These are phyloP conservation scores for Botrytis paeoniae DNA, from an alignment of 2,329 filamentous ascomycete species.

Conservation along the genomic window DNA sequence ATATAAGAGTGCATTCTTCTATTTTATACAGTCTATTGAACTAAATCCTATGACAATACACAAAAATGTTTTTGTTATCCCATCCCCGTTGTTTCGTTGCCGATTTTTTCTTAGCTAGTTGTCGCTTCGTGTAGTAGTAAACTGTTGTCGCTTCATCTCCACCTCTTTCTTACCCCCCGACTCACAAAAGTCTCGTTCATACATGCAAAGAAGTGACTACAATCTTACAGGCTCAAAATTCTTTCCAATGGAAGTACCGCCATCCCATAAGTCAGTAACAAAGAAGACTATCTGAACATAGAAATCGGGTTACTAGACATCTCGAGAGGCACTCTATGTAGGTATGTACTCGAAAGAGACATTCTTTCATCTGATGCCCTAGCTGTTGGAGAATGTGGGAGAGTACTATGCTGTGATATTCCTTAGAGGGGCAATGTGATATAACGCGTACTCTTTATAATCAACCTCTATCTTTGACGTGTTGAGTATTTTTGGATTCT, in stretches of 20 bases:
- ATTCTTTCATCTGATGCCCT: no score
- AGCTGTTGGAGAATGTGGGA: not conserved
- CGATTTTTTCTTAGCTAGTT: not conserved
- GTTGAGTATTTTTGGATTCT: no score
- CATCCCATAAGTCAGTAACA: not conserved
- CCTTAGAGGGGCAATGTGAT: not conserved
- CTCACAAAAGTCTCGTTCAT: not conserved
- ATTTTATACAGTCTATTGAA: not conserved
- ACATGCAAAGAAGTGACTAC: not conserved
- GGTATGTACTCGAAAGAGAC: no score
- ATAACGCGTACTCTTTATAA: fast-evolving
- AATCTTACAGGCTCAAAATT: no score
- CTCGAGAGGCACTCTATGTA: no score
- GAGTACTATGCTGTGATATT: not conserved
- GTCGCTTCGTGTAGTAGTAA: not conserved
- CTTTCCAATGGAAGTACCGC: not conserved
- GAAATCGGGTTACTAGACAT: not conserved
- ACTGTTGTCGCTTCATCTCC: not conserved
- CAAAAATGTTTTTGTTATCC: no score
- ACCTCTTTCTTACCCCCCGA: not conserved
- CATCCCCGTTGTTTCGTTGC: not conserved
- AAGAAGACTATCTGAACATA: not conserved
- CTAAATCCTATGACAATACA: not conserved
- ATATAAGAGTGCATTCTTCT: not conserved
- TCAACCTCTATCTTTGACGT: no score